Evolutionary conservation across 202 grass and related monocot species (phyloP).

Genomic region (Elaeis oleifera): DNA sequence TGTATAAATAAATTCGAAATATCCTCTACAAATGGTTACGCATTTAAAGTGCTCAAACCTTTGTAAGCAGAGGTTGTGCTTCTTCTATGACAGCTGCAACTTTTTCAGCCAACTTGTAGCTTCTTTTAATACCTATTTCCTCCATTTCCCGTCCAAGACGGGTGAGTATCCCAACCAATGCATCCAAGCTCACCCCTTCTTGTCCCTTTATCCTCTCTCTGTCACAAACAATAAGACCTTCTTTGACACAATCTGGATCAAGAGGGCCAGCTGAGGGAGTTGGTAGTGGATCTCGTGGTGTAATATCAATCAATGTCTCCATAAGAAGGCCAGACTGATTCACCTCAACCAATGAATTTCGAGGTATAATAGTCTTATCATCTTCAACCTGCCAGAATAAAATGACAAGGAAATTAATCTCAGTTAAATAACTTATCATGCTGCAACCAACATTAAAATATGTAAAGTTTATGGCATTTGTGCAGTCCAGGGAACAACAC

Average conservation of each 20-base stretch:
- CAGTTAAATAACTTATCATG: too few relatives aligned
- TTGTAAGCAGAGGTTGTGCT: conserved; percentile 77
- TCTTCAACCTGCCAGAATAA: conserved; percentile 61
- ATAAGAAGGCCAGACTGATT: conserved; percentile 98
- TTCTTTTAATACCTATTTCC: conserved; percentile 67
- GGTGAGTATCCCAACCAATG: conserved; percentile 78
- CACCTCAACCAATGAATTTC: conserved; percentile 79
- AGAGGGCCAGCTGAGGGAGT: conserved; percentile 72
- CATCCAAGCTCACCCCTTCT: conserved; percentile 94
- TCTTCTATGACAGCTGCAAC: conserved; percentile 84
- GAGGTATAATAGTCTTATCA: conserved; percentile 84
- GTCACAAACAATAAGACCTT: conserved; percentile 89
- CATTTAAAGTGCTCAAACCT: conserved; percentile 24
- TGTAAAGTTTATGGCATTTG: too few relatives aligned
- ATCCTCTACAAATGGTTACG: too few relatives aligned
- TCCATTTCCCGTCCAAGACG: conserved; percentile 92
- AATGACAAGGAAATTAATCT: not conserved
- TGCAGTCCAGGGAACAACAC: too few relatives aligned
- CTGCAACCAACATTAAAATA: too few relatives aligned
- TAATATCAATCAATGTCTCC: conserved; percentile 93
- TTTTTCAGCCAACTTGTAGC: conserved; percentile 80
- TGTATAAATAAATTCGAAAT: too few relatives aligned
- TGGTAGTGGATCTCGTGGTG: conserved; percentile 75
- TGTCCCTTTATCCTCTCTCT: conserved; percentile 78
- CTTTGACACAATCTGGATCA: conserved; percentile 50